These are phyloP conservation scores for Wickerhamomyces ciferrii DNA, from an alignment of 805 yeast species.

Conservation along the genomic window DNA sequence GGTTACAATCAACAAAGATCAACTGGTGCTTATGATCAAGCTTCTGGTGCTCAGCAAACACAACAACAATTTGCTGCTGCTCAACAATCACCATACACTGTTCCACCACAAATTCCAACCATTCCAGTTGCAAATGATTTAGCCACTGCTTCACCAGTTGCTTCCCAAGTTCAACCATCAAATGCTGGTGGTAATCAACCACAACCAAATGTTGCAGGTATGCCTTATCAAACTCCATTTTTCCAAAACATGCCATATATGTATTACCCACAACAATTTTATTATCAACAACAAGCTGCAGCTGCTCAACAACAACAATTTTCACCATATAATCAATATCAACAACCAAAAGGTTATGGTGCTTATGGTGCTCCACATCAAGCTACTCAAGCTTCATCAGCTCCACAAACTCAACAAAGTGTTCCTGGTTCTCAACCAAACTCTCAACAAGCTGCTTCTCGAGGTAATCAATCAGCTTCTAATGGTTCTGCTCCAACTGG, in stretches of 20 bases:
- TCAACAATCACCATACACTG: constrained; percentile 19
- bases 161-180: constrained; percentile 21
- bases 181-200: constrained; percentile 12
- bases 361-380: constrained; percentile 16
- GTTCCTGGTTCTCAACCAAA: neutral
- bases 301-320: constrained; percentile 11
- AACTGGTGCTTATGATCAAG: neutral
- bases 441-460: neutral
- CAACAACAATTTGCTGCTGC: constrained; percentile 8
- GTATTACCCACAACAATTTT: constrained; percentile 20
- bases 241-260: constrained; percentile 18
- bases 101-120: constrained; percentile 17
- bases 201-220: constrained; percentile 14
- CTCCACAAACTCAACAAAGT: constrained; percentile 1
- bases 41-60: constrained; percentile 7
- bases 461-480: neutral
- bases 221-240: constrained; percentile 18
- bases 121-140: constrained; percentile 1
- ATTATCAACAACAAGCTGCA: constrained; percentile 10
- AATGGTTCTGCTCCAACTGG: constrained; percentile 2
- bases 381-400: neutral
- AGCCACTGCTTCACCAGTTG: constrained; percentile 22
- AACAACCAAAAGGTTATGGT: constrained; percentile 13
- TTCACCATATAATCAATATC: constrained; percentile 4
- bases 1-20: constrained; percentile 1